These are phyloP conservation scores for Warburgia ugandensis DNA, from an alignment of 164 flowering plant genomes.

Conservation along the genomic window DNA sequence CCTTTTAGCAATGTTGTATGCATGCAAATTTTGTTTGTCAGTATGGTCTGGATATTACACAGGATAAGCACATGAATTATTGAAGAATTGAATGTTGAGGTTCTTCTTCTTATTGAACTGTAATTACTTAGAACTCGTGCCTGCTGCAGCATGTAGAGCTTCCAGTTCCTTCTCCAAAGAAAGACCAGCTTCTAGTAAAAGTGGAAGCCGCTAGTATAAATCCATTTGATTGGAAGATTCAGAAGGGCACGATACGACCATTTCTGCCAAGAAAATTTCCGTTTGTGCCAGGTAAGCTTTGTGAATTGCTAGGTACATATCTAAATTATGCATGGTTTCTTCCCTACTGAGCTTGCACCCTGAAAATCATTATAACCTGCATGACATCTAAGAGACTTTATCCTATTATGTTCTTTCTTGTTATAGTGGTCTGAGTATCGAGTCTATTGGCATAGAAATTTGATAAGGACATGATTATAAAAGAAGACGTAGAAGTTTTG, in stretches of 20 bases:
- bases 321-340: background rate
- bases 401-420: background rate
- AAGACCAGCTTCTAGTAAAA: constrained; percentile 16
- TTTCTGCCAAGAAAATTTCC: constrained; percentile 18
- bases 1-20: too few species aligned
- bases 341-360: too few species aligned
- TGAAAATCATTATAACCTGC: background rate
- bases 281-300: constrained; percentile 16
- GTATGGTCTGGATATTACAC: too few species aligned
- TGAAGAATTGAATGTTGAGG: background rate
- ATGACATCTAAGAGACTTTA: background rate
- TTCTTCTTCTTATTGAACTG: background rate
- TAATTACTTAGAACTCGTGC: background rate
- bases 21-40: too few species aligned
- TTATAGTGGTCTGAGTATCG: too few species aligned
- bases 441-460: too few species aligned
- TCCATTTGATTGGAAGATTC: constrained; percentile 20
- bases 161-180: constrained; percentile 19
- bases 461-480: too few species aligned
- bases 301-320: too few species aligned
- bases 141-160: constrained; percentile 17
- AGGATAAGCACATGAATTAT: too few species aligned
- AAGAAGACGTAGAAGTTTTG: too few species aligned
- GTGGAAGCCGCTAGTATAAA: constrained; percentile 19
- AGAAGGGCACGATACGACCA: constrained; percentile 15